These are phyloP conservation scores for Gracilariopsis chorda DNA, from an alignment of 23 red algal species.

Conservation along the genomic window DNA sequence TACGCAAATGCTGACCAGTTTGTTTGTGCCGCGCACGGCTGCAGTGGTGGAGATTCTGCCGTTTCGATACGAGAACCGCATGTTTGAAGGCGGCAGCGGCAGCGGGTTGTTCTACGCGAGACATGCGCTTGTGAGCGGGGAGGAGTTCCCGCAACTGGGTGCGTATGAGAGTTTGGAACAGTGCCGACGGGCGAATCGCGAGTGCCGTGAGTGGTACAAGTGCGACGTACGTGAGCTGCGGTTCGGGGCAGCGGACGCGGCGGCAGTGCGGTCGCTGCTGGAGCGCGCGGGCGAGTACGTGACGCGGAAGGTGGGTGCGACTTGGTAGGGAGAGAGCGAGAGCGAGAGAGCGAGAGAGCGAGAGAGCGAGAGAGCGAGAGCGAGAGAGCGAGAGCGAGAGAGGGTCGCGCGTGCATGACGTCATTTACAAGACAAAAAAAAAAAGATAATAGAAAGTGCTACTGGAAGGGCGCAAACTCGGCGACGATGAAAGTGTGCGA, in stretches of 20 bases:
- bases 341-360: background rate
- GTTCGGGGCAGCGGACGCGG: background rate
- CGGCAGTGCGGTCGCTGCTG: background rate
- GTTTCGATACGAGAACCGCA: conserved; percentile 28
- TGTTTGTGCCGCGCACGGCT: conserved; percentile 26
- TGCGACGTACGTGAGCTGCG: background rate
- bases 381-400: background rate
- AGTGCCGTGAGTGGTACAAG: conserved; percentile 31
- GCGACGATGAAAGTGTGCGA: conserved; percentile 46
- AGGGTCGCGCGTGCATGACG: background rate
- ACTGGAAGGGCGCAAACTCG: conserved; percentile 53
- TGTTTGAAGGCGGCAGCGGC: conserved; percentile 45
- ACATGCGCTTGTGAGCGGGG: background rate
- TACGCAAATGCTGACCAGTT: conserved; percentile 27
- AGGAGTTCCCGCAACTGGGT: too few relatives aligned
- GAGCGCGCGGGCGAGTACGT: background rate
- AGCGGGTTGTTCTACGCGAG: conserved; percentile 28
- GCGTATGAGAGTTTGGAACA: too few relatives aligned
- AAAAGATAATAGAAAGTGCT: background rate
- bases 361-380: background rate
- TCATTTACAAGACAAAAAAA: background rate
- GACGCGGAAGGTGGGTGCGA: background rate
- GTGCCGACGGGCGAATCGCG: background rate
- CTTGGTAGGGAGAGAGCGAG: background rate
- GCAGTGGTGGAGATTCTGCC: conserved; percentile 58